These are phyloP conservation scores for Didymella sp. DNA, from an alignment of 2,329 filamentous ascomycete species.

Conservation along the genomic window DNA sequence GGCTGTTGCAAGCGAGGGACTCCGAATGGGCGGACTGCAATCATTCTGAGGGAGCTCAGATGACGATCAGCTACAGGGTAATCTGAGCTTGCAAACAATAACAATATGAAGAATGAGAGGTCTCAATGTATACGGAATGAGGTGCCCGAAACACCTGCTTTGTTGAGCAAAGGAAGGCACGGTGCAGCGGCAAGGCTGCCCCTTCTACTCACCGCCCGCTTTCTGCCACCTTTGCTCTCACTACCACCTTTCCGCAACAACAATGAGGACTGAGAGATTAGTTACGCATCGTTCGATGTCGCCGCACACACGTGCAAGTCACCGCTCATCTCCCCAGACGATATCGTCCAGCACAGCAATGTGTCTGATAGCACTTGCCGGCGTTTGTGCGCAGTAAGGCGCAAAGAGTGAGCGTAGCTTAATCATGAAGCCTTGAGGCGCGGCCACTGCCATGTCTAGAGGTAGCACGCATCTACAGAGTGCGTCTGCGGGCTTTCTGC, in stretches of 20 bases:
- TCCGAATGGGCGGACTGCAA: conserved; percentile 3
- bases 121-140: background rate
- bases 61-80: conserved; percentile 8
- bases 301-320: background rate
- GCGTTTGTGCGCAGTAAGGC: conserved; percentile 13
- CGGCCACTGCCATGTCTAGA: conserved; percentile 11
- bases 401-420: conserved; percentile 9
- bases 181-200: background rate
- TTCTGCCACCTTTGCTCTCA: conserved; percentile 5
- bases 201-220: background rate
- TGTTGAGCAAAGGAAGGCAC: background rate
- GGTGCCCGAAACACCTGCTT: background rate
- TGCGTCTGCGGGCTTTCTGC: background rate
- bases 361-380: conserved; percentile 3
- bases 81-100: conserved; percentile 1
- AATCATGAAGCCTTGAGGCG: background rate
- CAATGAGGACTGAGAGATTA: background rate
- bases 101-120: conserved; percentile 8
- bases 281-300: background rate
- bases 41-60: conserved; percentile 16
- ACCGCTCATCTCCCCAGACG: background rate
- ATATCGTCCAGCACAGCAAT: background rate
- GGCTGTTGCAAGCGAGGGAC: conserved; percentile 14
- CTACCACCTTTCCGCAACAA: conserved; percentile 1
- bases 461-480: background rate